These are phyloP conservation scores for Pestalotiopsis sp. DNA, from an alignment of 2,329 filamentous ascomycete species.

Conservation along the genomic window DNA sequence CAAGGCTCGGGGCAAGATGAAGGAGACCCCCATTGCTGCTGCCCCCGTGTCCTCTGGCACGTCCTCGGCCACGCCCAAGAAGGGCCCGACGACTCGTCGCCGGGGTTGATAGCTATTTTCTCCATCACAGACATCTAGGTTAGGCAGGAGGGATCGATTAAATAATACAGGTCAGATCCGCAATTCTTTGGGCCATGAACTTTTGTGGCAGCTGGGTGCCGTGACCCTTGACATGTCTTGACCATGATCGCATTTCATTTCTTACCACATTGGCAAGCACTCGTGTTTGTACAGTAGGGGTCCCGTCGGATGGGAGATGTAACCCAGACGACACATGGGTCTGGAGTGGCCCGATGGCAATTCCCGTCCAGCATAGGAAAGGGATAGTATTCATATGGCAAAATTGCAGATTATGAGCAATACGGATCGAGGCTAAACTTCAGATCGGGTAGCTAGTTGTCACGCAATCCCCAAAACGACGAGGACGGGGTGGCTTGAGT, in stretches of 20 bases:
- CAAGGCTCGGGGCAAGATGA: slow-evolving; percentile 43
- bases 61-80: slow-evolving; percentile 34
- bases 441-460: neutral
- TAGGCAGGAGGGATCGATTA: neutral
- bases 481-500: neutral
- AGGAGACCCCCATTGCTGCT: slow-evolving; percentile 31
- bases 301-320: neutral
- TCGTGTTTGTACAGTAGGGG: neutral
- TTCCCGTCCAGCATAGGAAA: neutral
- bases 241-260: neutral
- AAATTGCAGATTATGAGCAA: neutral
- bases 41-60: slow-evolving; percentile 27
- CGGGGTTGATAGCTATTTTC: slow-evolving; percentile 36
- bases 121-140: neutral
- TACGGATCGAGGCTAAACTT: neutral
- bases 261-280: neutral
- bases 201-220: neutral
- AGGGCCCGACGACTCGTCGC: slow-evolving; percentile 45
- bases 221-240: neutral
- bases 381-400: neutral
- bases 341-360: neutral
- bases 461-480: neutral
- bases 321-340: neutral
- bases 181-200: neutral
- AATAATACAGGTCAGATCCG: neutral